Evolutionary conservation across 305 asterid genomes (phyloP).

Genomic region (Stenogyne calaminthoides): DNA sequence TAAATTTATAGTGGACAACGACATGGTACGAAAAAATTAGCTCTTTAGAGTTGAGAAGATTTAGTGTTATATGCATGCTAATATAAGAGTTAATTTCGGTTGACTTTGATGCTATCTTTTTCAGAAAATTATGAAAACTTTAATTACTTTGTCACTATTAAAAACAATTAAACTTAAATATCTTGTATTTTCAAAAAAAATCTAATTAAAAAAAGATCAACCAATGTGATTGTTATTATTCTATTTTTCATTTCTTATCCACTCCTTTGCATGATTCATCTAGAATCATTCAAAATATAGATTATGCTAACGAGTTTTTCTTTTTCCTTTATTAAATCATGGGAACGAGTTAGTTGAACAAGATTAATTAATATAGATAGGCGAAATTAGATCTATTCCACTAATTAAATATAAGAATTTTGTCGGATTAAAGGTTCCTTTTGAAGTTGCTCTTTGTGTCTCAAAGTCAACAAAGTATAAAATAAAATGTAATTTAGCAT

Average conservation of each 20-base stretch:
- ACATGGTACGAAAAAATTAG: background rate
- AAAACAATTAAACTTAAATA: background rate
- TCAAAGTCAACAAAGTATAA: constrained; percentile 18
- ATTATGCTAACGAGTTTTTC: no score
- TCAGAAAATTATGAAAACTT: background rate
- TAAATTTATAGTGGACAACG: no score
- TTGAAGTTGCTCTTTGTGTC: background rate
- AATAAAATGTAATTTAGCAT: background rate
- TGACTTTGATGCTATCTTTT: background rate
- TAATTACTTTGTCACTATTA: background rate
- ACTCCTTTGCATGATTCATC: background rate
- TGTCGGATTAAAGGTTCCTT: background rate
- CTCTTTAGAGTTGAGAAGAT: background rate
- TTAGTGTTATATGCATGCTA: background rate
- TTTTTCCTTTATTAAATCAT: no score
- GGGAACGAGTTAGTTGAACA: background rate
- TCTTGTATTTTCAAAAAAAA: background rate
- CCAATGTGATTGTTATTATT: background rate
- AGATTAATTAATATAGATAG: background rate
- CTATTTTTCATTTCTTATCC: background rate
- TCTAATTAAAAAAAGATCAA: background rate
- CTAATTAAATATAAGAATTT: background rate
- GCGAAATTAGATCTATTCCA: background rate
- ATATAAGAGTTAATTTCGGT: background rate
- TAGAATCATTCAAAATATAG: no score